Conservation (phyloP, 495 filamentous ascomycete species). For the Polyplosphaeria fusca region DNA sequence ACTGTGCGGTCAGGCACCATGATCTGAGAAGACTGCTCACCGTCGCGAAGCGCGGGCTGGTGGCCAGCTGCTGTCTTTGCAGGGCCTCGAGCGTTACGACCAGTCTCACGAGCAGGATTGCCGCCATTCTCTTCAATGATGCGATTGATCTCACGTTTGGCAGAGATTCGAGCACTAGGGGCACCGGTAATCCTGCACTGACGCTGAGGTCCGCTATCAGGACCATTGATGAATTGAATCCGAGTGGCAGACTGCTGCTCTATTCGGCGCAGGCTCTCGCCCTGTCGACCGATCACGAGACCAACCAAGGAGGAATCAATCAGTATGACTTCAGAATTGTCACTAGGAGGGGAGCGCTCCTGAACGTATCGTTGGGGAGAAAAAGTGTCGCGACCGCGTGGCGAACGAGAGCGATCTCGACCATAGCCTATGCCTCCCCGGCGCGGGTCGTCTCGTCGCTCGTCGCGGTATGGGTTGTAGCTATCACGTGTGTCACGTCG, state of each 20-base stretch:
- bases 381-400: constrained; percentile 35
- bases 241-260: constrained; percentile 70
- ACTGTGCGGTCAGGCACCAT: constrained; percentile 89
- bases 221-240: constrained; percentile 77
- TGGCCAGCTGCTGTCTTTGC: constrained; percentile 36
- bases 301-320: constrained; percentile 77
- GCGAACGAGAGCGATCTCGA: constrained; percentile 37
- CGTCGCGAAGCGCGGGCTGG: constrained; percentile 59
- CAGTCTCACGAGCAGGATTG: constrained; percentile 43
- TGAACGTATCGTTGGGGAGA: constrained; percentile 45
- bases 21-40: constrained; percentile 74
- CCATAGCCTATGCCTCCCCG: constrained; percentile 36
- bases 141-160: constrained; percentile 69
- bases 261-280: constrained; percentile 75
- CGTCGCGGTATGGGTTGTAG: constrained; percentile 72
- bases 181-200: constrained; percentile 75
- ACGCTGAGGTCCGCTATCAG: constrained; percentile 62
- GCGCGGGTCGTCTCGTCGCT: constrained; percentile 63
- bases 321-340: constrained; percentile 66
- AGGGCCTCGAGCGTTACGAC: constrained; percentile 32
- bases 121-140: constrained; percentile 82
- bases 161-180: constrained; percentile 61
- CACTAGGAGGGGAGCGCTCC: constrained; percentile 57
- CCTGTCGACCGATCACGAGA: constrained; percentile 77
- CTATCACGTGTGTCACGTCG: constrained; percentile 64